Percentiles rank a stretch among this genome's conserved stretches.
phyloP scores from a whole-genome alignment of 2,329 filamentous ascomycete species.

The Cadophora sp. region DNA sequence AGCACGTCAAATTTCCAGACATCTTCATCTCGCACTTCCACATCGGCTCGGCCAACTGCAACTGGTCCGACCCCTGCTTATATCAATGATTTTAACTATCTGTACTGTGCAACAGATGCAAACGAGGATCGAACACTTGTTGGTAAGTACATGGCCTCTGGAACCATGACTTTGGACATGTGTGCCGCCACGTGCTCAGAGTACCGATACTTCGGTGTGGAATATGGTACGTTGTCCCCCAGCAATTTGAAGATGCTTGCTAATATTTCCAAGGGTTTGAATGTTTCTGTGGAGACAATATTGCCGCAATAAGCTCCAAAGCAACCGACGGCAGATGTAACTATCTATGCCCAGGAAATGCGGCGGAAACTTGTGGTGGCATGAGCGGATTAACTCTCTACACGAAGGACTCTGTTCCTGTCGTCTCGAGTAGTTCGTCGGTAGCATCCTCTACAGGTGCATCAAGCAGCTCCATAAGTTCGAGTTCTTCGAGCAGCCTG shows the following conservation, averaged over 20 bases:
- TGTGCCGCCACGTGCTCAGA: not conserved
- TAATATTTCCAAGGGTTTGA: not conserved
- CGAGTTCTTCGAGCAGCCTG: not conserved
- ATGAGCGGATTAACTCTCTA: not conserved
- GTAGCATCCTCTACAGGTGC: not conserved
- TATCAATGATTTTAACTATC: not conserved
- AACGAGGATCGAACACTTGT: not conserved
- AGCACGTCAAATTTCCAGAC: not conserved
- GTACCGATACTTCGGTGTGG: not conserved
- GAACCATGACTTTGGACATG: not conserved
- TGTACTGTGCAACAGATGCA: not conserved
- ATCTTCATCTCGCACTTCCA: not conserved
- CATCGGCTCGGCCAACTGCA: constrained; percentile 9
- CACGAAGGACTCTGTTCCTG: not conserved
- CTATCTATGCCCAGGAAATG: not conserved
- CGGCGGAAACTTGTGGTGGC: not conserved
- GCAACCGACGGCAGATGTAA: not conserved
- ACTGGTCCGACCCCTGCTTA: constrained; percentile 8
- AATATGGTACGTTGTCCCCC: not conserved
- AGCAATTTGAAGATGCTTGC: not conserved
- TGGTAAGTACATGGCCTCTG: not conserved
- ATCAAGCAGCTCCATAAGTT: not conserved
- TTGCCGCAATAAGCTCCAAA: not conserved
- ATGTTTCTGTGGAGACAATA: not conserved
- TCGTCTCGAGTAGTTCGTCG: not conserved